Evolutionary conservation across 768 basidiomycete genomes (phyloP).

Genomic region (Auricularia heimuer): DNA sequence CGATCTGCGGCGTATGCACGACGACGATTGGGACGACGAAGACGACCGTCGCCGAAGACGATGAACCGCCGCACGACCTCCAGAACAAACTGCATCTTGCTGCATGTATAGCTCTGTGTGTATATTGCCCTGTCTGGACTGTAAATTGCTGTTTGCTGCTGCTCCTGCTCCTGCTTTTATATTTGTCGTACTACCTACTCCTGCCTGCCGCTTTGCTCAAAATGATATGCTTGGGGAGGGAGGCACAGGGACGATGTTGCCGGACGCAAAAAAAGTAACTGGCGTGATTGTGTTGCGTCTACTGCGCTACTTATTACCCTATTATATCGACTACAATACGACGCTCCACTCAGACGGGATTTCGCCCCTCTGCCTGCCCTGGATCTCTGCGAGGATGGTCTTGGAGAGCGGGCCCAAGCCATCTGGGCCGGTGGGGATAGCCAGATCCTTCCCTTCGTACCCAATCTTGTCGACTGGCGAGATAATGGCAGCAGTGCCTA

Average conservation of each 20-base stretch:
- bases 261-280: not conserved
- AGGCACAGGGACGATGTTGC: not conserved
- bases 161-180: not conserved
- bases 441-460: conserved; percentile 44
- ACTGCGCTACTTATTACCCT: not conserved
- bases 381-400: conserved; percentile 39
- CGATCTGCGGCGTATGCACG: not conserved
- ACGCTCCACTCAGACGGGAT: conserved; percentile 78
- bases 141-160: not conserved
- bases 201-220: not conserved
- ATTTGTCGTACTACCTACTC: not conserved
- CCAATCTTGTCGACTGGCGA: conserved; percentile 45
- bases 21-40: not conserved
- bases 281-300: not conserved
- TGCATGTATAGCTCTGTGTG: not conserved
- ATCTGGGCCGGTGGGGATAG: conserved; percentile 47
- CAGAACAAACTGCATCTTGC: not conserved
- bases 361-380: conserved; percentile 62
- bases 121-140: not conserved
- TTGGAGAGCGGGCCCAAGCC: conserved; percentile 66
- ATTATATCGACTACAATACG: not conserved
- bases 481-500: conserved; percentile 46
- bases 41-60: not conserved
- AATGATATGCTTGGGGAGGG: not conserved
- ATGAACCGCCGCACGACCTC: not conserved